Evolutionary conservation across 306 rosid genomes (phyloP).

Genomic region (Prunus padus): DNA sequence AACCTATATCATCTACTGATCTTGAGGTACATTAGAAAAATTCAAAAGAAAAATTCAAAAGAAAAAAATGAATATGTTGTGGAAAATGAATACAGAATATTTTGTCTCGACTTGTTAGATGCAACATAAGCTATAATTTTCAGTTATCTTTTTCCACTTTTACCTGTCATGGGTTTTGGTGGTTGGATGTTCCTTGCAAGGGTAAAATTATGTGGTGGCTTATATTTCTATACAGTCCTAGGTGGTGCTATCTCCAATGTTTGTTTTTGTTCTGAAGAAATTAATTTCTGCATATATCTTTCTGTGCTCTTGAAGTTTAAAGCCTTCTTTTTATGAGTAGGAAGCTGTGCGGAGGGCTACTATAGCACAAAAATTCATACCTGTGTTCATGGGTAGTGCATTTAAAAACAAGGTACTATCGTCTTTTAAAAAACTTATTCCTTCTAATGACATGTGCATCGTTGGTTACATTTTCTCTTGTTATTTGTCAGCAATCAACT

Average conservation of each 20-base stretch:
- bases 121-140: neutral
- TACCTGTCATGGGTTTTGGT: neutral
- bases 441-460: neutral
- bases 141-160: neutral
- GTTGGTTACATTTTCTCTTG: neutral
- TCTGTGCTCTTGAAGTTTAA: neutral
- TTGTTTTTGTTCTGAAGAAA: neutral
- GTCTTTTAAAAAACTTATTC: neutral
- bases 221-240: neutral
- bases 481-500: neutral
- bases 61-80: neutral
- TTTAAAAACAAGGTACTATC: constrained; percentile 85
- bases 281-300: neutral
- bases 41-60: constrained; percentile 5
- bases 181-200: neutral
- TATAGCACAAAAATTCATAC: constrained; percentile 73
- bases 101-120: neutral
- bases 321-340: constrained; percentile 31
- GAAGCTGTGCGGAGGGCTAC: constrained; percentile 95
- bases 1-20: constrained; percentile 74
- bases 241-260: neutral
- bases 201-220: neutral
- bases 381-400: constrained; percentile 99
- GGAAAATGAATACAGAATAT: neutral
- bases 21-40: constrained; percentile 63